These are phyloP conservation scores for Harringtonia aguacate DNA, from an alignment of 2,329 filamentous ascomycete species.

Conservation along the genomic window DNA sequence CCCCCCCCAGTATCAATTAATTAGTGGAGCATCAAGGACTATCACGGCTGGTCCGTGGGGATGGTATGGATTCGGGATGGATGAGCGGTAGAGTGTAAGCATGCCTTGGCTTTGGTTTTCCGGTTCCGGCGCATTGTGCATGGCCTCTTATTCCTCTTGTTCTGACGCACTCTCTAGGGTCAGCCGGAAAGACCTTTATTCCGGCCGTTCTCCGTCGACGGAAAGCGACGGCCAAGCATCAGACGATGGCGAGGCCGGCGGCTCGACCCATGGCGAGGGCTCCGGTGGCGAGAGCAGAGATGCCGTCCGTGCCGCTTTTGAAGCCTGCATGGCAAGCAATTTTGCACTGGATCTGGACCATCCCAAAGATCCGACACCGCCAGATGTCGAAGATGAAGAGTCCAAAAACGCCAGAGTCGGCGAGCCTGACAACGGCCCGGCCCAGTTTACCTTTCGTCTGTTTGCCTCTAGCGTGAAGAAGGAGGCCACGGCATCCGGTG, in stretches of 20 bases:
- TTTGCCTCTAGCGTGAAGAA: constrained; percentile 7
- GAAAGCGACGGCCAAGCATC: no score
- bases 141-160: no score
- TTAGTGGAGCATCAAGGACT: no score
- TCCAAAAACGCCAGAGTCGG: neutral
- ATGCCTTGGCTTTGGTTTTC: no score
- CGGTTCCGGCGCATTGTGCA: no score
- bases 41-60: no score
- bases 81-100: no score
- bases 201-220: neutral
- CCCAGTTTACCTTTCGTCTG: constrained; percentile 10
- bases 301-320: constrained; percentile 6
- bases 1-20: no score
- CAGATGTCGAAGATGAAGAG: neutral
- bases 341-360: constrained; percentile 2
- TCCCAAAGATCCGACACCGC: neutral
- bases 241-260: neutral
- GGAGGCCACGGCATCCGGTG: neutral
- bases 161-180: no score
- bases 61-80: no score
- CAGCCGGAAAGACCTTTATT: neutral
- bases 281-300: neutral
- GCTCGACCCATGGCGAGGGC: neutral
- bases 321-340: constrained; percentile 8
- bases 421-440: no score